Evolutionary conservation across 345 rosid genomes (phyloP).

Genomic region (Euphorbia lathyris): DNA sequence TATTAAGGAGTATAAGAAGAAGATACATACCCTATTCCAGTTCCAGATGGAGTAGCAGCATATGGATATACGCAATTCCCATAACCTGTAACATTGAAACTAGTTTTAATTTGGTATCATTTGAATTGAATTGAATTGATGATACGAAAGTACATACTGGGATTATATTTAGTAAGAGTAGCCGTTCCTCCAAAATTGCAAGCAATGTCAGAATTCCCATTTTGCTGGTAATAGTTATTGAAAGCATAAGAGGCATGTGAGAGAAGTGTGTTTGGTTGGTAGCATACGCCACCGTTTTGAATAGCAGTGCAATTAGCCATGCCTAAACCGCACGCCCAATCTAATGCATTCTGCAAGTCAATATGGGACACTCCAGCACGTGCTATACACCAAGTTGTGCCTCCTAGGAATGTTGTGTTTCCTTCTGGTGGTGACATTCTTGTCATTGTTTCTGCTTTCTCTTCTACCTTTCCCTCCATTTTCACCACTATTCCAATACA

Average conservation of each 20-base stretch:
- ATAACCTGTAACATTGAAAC: slow-evolving; percentile 19
- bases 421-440: slow-evolving; percentile 72
- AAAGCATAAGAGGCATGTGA: slow-evolving; percentile 34
- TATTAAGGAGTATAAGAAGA: too few species aligned
- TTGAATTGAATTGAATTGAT: too few species aligned
- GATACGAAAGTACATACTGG: slow-evolving; percentile 12
- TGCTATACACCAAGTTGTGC: slow-evolving; percentile 86
- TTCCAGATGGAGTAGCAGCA: too few species aligned
- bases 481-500: slow-evolving; percentile 16
- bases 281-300: slow-evolving; percentile 22
- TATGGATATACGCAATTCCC: slow-evolving; percentile 28
- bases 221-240: slow-evolving; percentile 31
- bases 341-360: slow-evolving; percentile 81
- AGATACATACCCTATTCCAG: slow-evolving; percentile 17
- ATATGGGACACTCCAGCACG: slow-evolving; percentile 56
- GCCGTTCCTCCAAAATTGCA: slow-evolving; percentile 37
- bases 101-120: background rate
- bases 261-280: slow-evolving; percentile 22
- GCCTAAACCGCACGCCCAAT: slow-evolving; percentile 96
- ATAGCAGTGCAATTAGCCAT: slow-evolving; percentile 37
- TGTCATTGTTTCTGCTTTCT: slow-evolving; percentile 45
- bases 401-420: slow-evolving; percentile 75
- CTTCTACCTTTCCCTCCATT: slow-evolving; percentile 24
- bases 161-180: slow-evolving; percentile 11
- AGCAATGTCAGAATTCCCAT: slow-evolving; percentile 36